Evolutionary conservation across 73 alveolate genomes (phyloP).

Genomic region (Paramecium sonneborni): DNA sequence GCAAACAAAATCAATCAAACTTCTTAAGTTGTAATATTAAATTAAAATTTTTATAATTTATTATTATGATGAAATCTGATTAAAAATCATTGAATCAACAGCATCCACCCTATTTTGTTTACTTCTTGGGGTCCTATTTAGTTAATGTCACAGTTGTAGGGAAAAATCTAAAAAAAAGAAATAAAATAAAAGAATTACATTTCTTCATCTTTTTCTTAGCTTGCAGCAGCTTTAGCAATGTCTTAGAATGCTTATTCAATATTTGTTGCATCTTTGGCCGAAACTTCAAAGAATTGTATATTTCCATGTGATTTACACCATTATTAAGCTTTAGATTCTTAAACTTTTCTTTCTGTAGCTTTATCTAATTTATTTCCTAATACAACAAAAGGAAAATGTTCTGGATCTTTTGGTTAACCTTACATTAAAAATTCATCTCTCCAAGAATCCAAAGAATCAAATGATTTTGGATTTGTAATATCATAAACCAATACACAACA

Average conservation of each 20-base stretch:
- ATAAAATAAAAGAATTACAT: neutral
- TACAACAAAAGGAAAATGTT: constrained; percentile 96
- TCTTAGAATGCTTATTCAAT: constrained; percentile 88
- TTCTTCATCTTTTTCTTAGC: constrained; percentile 69
- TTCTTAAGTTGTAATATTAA: too few relatives aligned
- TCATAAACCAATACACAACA: too few relatives aligned
- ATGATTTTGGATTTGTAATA: too few relatives aligned
- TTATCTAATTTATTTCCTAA: constrained; percentile 93
- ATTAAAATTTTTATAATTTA: too few relatives aligned
- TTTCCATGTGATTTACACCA: constrained; percentile 93
- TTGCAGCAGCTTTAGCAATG: constrained; percentile 83
- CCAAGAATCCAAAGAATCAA: too few relatives aligned
- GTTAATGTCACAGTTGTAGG: constrained; percentile 53
- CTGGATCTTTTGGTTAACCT: too few relatives aligned
- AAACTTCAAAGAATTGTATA: constrained; percentile 84
- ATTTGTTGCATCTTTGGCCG: constrained; percentile 87
- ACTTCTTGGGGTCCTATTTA: neutral
- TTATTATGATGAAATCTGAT: neutral
- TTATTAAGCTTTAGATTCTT: constrained; percentile 79
- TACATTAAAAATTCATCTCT: too few relatives aligned
- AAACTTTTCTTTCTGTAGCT: constrained; percentile 78
- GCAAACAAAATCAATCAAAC: too few relatives aligned
- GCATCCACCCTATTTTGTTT: constrained; percentile 46
- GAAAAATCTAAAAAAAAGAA: neutral
- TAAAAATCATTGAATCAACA: neutral